Evolutionary conservation across 2,329 filamentous ascomycete genomes (phyloP), one percentile per base, ranked within the genome.

Genomic region (Hypoxylon rubiginosum): DNA sequence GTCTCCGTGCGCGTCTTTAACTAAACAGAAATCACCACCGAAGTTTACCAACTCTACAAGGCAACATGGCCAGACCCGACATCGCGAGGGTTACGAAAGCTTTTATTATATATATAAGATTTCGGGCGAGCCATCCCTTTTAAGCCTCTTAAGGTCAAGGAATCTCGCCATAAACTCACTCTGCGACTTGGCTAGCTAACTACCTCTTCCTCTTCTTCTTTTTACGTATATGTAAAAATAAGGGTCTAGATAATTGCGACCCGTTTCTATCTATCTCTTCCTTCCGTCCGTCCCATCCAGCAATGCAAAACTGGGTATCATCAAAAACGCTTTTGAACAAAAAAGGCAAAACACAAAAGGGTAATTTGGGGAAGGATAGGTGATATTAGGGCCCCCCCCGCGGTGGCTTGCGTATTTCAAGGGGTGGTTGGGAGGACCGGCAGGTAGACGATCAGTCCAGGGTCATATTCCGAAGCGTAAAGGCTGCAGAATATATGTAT

Each of bases 281-380:
- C 13, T 24, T 41, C 58, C 41, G 32, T 62, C n/a, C n/a, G n/a
- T n/a, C n/a, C 62, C 53, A 36, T 56, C 66, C 60, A 53, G 62
- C 62, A 46, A 59, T 54, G 28, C 55, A 36, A 45, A 66, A 66
- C 59, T 68, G 66, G 66, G 66, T 68, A 68, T 68, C 66, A 68
- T 68, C 52, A n/a, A n/a, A 68, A 68, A 66, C 53, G 48, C 55
- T 55, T 60, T 62, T 63, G 32, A 62, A 62, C 30, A 45, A 63
- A 52, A 55, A 56, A 61, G n/a, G n/a, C 49, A 54, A 26, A 48
- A 11, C 43, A 13, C 3, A 34, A 34, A 49, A 49, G 15, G 3
- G 46, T 15, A 26, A 28, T n/a, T n/a, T 17, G 26, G n/a, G 46
- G 13, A 17, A 21, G 28, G 55, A 36, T 36, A 19, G 19, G 28